Base-by-base conservation (phyloP, 495 filamentous ascomycete genomes). In the Aspergillus heteromorphus region DNA sequence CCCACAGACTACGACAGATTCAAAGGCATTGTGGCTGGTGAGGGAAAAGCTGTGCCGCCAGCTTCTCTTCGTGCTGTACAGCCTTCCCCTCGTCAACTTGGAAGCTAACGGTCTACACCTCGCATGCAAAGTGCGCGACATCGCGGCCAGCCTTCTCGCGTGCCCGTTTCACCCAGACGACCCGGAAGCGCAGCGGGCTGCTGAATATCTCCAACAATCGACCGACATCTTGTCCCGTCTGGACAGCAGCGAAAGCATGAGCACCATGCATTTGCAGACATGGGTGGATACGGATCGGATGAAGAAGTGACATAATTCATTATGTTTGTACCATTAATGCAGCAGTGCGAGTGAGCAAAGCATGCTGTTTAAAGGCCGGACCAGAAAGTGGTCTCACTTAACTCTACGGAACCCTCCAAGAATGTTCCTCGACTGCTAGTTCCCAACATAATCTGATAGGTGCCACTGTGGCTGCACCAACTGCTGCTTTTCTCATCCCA, bases 271-370 rank as follows among this genome's bases (percentile, higher is more conserved):
- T 40, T 48, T 65, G 27, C 63, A 57, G 34, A 51, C 59, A 14
- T 65, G 62, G 62, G 50, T 61, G 9, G 62, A 65, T 48, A 63
- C 63, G 17, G 63, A 65, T 58, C 63, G 63, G 5, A 54, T 61
- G 11, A 38, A 38, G 13, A 38, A 36, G 25, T 30, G 10, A 49
- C 11, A 34, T 9, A 49, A 29, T 31, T 14, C 25, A 49, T 29
- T 34, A 49, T 34, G 8, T 17, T 13, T n/a, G 5, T 0, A 36
- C 11, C 10, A 17, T 19, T 34, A 1, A 7, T 31, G 27, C 11
- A 4, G 0, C 13, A 38, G 6, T 40, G 23, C 23, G 23, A 7
- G 23, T 3, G 4, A 27, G 23, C 23, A 27, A 3, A 27, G 4
- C 23, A 7, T 27, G 4, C 23, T 27, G 3, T 27, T 27, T 34